phyloP scores from a whole-genome alignment of 805 yeast species.

The Yarrowia yakushimensis region DNA sequence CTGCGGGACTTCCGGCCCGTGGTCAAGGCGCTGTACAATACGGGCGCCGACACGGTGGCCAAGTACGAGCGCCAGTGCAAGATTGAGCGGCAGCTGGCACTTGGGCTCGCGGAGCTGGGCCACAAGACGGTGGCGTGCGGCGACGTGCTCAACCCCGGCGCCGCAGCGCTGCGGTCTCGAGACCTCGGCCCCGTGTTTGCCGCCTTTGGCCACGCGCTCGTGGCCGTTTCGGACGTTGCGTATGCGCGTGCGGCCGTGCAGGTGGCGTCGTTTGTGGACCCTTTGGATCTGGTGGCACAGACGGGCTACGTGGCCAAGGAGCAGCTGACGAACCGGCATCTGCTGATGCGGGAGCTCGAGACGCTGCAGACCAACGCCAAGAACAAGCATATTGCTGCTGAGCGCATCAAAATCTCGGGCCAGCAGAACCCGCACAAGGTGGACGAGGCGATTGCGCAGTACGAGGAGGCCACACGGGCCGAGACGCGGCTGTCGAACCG shows the following conservation, averaged over 20 bases:
- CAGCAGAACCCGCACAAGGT: slow-evolving; percentile 82
- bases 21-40: slow-evolving; percentile 69
- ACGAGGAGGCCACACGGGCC: slow-evolving; percentile 71
- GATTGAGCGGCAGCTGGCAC: slow-evolving; percentile 47
- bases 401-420: slow-evolving; percentile 62
- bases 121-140: slow-evolving; percentile 33
- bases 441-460: slow-evolving; percentile 78
- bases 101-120: slow-evolving; percentile 56
- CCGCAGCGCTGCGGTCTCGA: slow-evolving; percentile 34
- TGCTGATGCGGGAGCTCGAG: slow-evolving; percentile 81
- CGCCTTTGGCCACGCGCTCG: slow-evolving; percentile 47
- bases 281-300: slow-evolving; percentile 55
- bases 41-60: slow-evolving; percentile 48
- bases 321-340: slow-evolving; percentile 85
- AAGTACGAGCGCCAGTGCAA: slow-evolving; percentile 57
- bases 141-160: slow-evolving; percentile 26
- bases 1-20: slow-evolving; percentile 83
- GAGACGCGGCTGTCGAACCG: slow-evolving; percentile 77
- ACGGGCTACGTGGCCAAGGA: slow-evolving; percentile 90
- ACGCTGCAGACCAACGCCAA: slow-evolving; percentile 75
- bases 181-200: slow-evolving; percentile 64
- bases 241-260: slow-evolving; percentile 68
- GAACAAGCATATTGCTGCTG: slow-evolving; percentile 66
- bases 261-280: slow-evolving; percentile 74
- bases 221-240: slow-evolving; percentile 51